Conservation (phyloP, 1,139 yeast genomes). For the Kodamaea alishanica region DNA sequence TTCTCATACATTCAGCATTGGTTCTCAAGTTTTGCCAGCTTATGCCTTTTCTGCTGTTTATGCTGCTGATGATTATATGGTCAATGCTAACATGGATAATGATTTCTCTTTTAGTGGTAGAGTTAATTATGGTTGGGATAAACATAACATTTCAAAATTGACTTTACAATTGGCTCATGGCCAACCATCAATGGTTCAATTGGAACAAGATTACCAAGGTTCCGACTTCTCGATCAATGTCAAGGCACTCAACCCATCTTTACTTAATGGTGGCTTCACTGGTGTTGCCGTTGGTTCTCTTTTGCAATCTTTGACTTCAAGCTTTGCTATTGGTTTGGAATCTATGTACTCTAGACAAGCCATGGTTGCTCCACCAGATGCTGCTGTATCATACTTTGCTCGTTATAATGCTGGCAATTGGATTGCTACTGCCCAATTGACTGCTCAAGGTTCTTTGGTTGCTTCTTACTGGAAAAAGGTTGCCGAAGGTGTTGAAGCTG, state of each 20-base stretch:
- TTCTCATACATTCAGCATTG: slow-evolving; percentile 88
- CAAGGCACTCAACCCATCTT: slow-evolving; percentile 86
- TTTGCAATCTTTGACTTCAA: slow-evolving; percentile 83
- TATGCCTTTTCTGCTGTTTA: slow-evolving; percentile 89
- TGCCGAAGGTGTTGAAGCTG: slow-evolving; percentile 92
- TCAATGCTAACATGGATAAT: slow-evolving; percentile 90
- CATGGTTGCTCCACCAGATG: slow-evolving; percentile 78
- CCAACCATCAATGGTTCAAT: slow-evolving; percentile 92
- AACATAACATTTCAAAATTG: slow-evolving; percentile 73
- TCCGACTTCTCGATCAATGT: slow-evolving; percentile 83
- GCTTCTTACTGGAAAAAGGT: slow-evolving; percentile 95
- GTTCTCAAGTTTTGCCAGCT: slow-evolving; percentile 83
- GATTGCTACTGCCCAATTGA: slow-evolving; percentile 93
- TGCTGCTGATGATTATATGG: slow-evolving; percentile 80
- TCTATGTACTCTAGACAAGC: slow-evolving; percentile 83
- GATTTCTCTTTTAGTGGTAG: slow-evolving; percentile 86
- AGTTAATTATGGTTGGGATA: slow-evolving; percentile 88
- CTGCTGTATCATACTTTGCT: slow-evolving; percentile 86
- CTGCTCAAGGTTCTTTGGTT: slow-evolving; percentile 85
- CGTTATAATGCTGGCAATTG: slow-evolving; percentile 85
- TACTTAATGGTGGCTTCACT: slow-evolving; percentile 68
- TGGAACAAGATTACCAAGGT: slow-evolving; percentile 95
- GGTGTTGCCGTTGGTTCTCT: slow-evolving; percentile 93
- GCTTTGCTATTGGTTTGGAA: slow-evolving; percentile 86
- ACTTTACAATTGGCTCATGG: slow-evolving; percentile 85